Evolutionary conservation across 2,329 filamentous ascomycete species (phyloP), one percentile per base, ranked within the genome.

Genomic region (Monosporascus sp.): DNA sequence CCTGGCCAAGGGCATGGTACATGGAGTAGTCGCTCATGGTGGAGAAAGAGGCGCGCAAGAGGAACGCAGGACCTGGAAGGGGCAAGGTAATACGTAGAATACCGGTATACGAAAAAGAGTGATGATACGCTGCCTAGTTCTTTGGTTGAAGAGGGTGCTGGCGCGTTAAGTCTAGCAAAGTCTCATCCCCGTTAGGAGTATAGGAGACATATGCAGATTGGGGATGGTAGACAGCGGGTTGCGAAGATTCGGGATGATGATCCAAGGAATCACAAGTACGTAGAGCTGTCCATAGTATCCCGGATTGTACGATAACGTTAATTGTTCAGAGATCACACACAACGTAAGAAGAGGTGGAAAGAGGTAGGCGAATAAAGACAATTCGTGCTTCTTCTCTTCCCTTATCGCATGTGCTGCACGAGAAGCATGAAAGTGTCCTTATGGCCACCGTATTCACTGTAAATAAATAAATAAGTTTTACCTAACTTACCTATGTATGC

Each of bases 1-100:
- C 78, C 63, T 83, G 79, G 48, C 80, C 81, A 51, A 82, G 73
- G 64, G 77, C 71, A 62, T 83, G 78, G 63, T 79, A 84, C 68
- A 77, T 77, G 55, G 74, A 69, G 64, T 80, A 78, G 60, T 82
- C 78, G 64, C 78, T 76, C 80, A 83, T 84, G 60, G 59, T 11
- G 40, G 20, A 43, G 18, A 14, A 24, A 15, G 17, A 14, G 18
- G 18, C 5, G 17, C 22, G n/a, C 8, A 43, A 43, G 28, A 31
- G 28, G 28, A 31, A 31, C 9, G 28, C 31, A 14, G 31, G 31
- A 35, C 11, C 4, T 2, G 11, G 11, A 35, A 11, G 31, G 31
- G 11, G 9, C 5, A 35, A 14, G 31, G 9, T 14, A 14, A 35
- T 14, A 0, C 9, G 31, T 14, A 14, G 14, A 14, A 14, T 14